phyloP scores from a whole-genome alignment of 257 asterid genomes.

The Misopates orontium region DNA sequence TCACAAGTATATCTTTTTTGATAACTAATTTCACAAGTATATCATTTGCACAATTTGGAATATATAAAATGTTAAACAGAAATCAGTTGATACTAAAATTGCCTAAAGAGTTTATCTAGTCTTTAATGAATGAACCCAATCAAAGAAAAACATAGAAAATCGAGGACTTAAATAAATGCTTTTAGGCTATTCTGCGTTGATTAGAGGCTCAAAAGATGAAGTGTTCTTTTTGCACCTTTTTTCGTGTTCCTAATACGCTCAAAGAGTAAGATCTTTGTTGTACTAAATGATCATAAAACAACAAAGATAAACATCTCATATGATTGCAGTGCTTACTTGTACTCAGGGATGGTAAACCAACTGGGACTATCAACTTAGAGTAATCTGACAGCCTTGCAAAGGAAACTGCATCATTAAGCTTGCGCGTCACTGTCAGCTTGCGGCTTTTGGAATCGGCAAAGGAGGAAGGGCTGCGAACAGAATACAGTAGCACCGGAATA shows the following conservation, averaged over 20 bases:
- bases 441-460: slow-evolving; percentile 43
- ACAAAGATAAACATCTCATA: slow-evolving; percentile 18
- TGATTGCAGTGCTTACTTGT: slow-evolving; percentile 52
- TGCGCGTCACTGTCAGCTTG: slow-evolving; percentile 48
- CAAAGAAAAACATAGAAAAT: neutral
- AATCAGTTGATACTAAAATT: too few species aligned
- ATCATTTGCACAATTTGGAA: too few species aligned
- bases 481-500: slow-evolving; percentile 74
- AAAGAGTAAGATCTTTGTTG: slow-evolving; percentile 12
- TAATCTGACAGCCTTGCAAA: slow-evolving; percentile 69
- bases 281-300: slow-evolving; percentile 12
- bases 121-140: too few species aligned
- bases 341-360: slow-evolving; percentile 77
- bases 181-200: neutral
- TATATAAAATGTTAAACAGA: too few species aligned
- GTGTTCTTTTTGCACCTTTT: neutral
- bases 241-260: neutral
- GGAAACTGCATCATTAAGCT: slow-evolving; percentile 86
- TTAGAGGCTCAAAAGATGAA: slow-evolving; percentile 6
- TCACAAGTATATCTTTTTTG: too few species aligned
- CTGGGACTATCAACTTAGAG: slow-evolving; percentile 77
- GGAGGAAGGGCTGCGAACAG: slow-evolving; percentile 57
- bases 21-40: too few species aligned
- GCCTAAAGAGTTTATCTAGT: too few species aligned
- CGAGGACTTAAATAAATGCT: neutral